Evolutionary conservation across 345 rosid genomes (phyloP).

Genomic region (Eucalyptus leucophloia): DNA sequence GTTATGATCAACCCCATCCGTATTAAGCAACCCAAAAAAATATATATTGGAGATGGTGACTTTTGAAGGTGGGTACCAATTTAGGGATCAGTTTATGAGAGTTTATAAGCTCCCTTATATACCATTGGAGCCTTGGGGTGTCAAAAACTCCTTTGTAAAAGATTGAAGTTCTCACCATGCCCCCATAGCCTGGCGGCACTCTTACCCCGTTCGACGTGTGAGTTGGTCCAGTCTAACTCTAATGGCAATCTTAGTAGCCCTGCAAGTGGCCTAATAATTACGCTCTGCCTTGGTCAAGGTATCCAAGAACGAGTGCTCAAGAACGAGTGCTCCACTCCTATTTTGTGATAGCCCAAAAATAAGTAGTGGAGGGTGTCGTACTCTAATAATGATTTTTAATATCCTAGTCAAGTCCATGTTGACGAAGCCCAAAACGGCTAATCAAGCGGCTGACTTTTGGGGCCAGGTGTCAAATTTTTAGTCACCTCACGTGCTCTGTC

Average conservation of each 20-base stretch:
- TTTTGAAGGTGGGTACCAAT: not conserved
- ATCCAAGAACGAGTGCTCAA: not conserved
- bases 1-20: not conserved
- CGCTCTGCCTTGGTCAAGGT: not conserved
- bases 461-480: not conserved
- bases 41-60: not conserved
- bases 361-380: not conserved
- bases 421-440: not conserved
- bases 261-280: not conserved
- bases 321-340: not conserved
- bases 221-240: not conserved
- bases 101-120: not conserved
- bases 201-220: not conserved
- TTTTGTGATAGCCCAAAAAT: not conserved
- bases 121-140: not conserved
- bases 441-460: not conserved
- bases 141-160: not conserved
- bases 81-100: not conserved
- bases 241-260: not conserved
- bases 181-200: too few species aligned
- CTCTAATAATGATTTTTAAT: not conserved
- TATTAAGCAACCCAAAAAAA: not conserved
- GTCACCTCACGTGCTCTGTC: not conserved
- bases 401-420: not conserved
- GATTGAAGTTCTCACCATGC: too few species aligned